phyloP scores from a whole-genome alignment of 257 asterid genomes.

The Ligustrum vulgare region DNA sequence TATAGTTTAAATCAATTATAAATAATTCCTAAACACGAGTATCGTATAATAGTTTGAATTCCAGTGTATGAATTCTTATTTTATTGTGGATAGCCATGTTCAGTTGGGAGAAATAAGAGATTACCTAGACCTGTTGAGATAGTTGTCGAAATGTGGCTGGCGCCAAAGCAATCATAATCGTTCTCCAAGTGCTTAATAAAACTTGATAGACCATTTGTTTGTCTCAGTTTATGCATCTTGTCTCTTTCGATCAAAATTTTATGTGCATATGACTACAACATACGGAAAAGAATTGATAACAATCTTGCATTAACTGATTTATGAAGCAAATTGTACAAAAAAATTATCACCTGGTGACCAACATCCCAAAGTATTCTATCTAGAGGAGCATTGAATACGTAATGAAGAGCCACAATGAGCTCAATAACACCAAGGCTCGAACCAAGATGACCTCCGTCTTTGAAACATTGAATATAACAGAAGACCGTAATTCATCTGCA shows the following conservation, averaged over 20 bases:
- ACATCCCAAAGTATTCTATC: conserved; percentile 96
- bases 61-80: not conserved
- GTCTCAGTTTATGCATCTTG: conserved; percentile 82
- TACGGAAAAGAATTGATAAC: not conserved
- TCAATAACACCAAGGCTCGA: conserved; percentile 95
- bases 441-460: conserved; percentile 98
- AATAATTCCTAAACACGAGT: too few relatives aligned
- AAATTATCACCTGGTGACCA: conserved; percentile 79
- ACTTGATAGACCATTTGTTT: conserved; percentile 84
- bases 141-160: conserved; percentile 96
- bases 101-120: not conserved
- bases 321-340: not conserved
- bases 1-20: too few relatives aligned
- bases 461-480: conserved; percentile 90
- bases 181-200: conserved; percentile 93
- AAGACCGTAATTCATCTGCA: conserved; percentile 82
- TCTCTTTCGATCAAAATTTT: conserved; percentile 91
- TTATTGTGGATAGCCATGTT: not conserved
- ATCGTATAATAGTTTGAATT: not conserved
- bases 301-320: not conserved
- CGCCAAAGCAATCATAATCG: conserved; percentile 86
- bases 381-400: conserved; percentile 83
- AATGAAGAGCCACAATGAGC: conserved; percentile 96
- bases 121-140: conserved; percentile 93
- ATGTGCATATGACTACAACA: conserved; percentile 84